Base-by-base conservation (phyloP, 2,329 filamentous ascomycete species). In the Venturia pyrina region DNA sequence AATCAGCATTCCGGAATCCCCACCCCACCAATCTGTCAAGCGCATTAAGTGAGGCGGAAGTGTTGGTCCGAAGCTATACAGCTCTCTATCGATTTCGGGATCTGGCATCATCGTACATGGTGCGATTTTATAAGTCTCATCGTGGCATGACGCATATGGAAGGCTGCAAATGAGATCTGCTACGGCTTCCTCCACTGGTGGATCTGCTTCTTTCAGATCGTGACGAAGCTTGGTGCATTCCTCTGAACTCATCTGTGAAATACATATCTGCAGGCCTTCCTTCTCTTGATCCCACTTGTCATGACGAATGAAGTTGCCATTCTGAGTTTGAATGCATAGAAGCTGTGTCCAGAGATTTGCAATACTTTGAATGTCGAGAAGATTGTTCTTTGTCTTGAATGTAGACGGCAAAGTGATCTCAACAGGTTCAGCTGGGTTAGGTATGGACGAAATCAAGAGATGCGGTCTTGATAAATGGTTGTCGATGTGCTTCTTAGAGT, bases 51-150 rank as follows among this genome's bases (percentile, higher is more conserved):
- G 17, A 4, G 53, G 32, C 32, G 53, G 53, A 2, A 59, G 32
- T 7, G 13, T 37, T n/a, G 53, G 53, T 37, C 53, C 53, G n/a
- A 34, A 59, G 19, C 28, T 34, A 59, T n/a, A 59, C 3, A 59
- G 53, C 32, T 37, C 53, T 59, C 53, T 59, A 19, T 59, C 53
- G 28, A 19, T 37, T 13, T 34, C 19, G 8, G 28, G 53, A 37
- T n/a, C 53, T 19, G 53, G 32, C 53, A 59, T 59, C 53, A 59
- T 59, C 32, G 53, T 59, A 37, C 53, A 59, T n/a, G 53, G 53
- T 19, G 53, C 53, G 15, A 59, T 59, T 37, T 59, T 59, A 15
- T 59, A 59, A 32, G 7, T 11, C 53, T 59, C 53, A 37, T 59
- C 19, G 17, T 59, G 40, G 53, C 32, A 59, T 21, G 53, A 59